Conservation (phyloP, 768 basidiomycete genomes). For the Pulveroboletus sp. region DNA sequence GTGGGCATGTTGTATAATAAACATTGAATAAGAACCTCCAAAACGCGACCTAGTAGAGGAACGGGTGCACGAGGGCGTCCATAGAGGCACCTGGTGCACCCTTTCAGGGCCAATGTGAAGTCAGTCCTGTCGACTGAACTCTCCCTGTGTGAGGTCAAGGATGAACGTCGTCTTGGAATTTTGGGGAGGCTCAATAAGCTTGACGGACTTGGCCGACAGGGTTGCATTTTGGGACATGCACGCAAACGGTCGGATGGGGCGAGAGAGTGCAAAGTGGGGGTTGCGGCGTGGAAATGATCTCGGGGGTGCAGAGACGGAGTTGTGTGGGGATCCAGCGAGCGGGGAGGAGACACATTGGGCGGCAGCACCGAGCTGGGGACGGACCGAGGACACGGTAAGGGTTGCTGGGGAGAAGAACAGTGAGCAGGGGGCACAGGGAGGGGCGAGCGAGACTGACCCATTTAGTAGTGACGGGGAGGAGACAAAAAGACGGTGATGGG, state of each 20-base stretch:
- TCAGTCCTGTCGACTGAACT: slow-evolving; percentile 68
- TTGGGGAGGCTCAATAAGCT: slow-evolving; percentile 76
- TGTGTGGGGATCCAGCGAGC: slow-evolving; percentile 43
- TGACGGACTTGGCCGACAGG: slow-evolving; percentile 47
- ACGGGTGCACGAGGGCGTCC: not conserved
- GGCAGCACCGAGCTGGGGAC: slow-evolving; percentile 21
- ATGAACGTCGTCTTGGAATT: slow-evolving; percentile 66
- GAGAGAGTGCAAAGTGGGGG: slow-evolving; percentile 63
- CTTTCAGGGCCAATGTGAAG: not conserved
- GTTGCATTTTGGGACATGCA: slow-evolving; percentile 38
- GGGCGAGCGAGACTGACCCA: slow-evolving; percentile 34
- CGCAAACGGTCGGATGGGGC: slow-evolving; percentile 74
- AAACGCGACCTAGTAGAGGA: not conserved
- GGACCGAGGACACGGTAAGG: slow-evolving; percentile 38
- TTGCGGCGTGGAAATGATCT: slow-evolving; percentile 38
- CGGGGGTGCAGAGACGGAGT: slow-evolving; percentile 29
- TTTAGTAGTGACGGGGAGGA: slow-evolving; percentile 16
- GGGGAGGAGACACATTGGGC: slow-evolving; percentile 57
- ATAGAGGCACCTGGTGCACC: not conserved
- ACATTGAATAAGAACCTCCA: slow-evolving; percentile 19
- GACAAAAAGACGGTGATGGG: slow-evolving; percentile 26
- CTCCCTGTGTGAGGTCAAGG: slow-evolving; percentile 78
- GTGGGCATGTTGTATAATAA: slow-evolving; percentile 13
- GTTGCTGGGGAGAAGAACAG: slow-evolving; percentile 28
- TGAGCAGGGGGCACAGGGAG: not conserved